Evolutionary conservation across 106 monocot species (phyloP), one percentile per base, ranked within the genome.

Genomic region (Dioscorea alata): DNA sequence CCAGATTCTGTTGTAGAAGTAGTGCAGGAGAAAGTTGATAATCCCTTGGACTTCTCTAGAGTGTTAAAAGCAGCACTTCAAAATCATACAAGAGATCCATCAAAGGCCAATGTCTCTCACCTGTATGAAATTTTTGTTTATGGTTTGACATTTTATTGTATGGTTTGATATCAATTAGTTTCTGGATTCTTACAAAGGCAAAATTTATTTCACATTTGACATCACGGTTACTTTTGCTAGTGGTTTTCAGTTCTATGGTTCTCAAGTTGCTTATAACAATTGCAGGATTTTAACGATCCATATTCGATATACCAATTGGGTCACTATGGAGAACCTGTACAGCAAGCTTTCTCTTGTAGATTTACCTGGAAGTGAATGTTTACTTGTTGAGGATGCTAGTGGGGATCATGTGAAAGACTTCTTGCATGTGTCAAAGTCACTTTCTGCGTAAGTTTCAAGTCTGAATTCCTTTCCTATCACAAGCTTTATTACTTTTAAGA

Each of bases 331-430:
- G 70, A 87, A 79, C 64, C 23, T 77, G 12, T 85, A 90, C 70
- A 92, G 89, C 78, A 99, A 87, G 70, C 86, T 99, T 58, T 85
- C 92, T 77, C 75, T 99, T 72, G 81, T 99, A 18, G 97, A 99
- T 81, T 77, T 99, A 73, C 83, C 92, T 64, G 89, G 79, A 66
- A 99, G 97, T 83, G 97, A 99, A 64, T 79, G 85, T 42, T 83
- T 87, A 20, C 75, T 82, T 68, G 78, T 72, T 61, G 83, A 89
- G 60, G 85, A 90, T 83, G 80, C 84, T 54, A 84, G 69, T 33
- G 90, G 85, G 13, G 85, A 93, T 74, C 67, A 85, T 75, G 70
- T 93, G 14, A 90, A 78, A 21, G 86, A 92, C 28, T 83, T 85
- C 57, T 68, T 92, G 61, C 87, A 92, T 73, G 92, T 87, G n/a